Evolutionary conservation across 208 protist species (phyloP).

Genomic region (Leishmania braziliensis): DNA sequence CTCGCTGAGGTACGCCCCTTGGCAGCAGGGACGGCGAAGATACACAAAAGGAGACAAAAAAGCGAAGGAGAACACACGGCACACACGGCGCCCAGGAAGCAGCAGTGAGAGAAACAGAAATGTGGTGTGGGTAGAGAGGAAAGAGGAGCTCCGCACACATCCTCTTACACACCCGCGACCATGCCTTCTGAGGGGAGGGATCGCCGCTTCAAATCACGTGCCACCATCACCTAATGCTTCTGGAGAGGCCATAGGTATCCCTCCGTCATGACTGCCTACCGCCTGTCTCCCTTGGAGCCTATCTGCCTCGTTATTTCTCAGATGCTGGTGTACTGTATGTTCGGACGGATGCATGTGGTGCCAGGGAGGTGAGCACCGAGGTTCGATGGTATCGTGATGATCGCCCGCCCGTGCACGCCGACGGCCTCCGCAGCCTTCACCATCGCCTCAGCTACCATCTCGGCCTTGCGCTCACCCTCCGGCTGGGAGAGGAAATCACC

Average conservation of each 20-base stretch:
- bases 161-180: neutral
- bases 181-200: neutral
- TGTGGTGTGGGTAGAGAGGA: too few relatives aligned
- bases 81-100: neutral
- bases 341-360: conserved; percentile 35
- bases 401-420: conserved; percentile 62
- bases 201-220: neutral
- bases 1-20: neutral
- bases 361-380: conserved; percentile 73
- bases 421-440: conserved; percentile 53
- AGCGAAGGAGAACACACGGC: neutral
- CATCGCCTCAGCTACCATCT: conserved; percentile 80
- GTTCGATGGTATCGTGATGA: conserved; percentile 84
- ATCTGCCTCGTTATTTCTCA: neutral
- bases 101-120: neutral
- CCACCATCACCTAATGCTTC: neutral
- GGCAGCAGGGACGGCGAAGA: neutral
- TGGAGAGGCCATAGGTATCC: neutral
- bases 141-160: neutral
- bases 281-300: neutral
- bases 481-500: conserved; percentile 68
- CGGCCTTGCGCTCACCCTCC: conserved; percentile 50
- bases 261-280: neutral
- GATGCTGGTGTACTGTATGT: conserved; percentile 46
- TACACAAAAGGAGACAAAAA: neutral